These are phyloP conservation scores for Magnaporthiopsis rhizophila DNA, from an alignment of 2,329 filamentous ascomycete species.

Conservation along the genomic window DNA sequence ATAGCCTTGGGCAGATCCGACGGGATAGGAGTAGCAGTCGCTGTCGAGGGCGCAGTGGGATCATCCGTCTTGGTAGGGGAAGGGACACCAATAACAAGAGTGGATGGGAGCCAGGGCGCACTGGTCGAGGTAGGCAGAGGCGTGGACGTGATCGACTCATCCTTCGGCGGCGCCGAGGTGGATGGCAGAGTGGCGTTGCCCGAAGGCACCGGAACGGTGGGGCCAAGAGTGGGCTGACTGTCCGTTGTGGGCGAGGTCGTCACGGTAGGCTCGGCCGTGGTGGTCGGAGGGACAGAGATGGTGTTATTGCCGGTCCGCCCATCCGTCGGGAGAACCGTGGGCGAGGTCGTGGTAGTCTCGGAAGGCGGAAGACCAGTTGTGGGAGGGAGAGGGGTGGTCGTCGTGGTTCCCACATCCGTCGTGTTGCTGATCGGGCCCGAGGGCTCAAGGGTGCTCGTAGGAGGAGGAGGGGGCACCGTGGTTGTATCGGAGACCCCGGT, in stretches of 20 bases:
- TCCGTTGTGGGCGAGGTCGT: not conserved
- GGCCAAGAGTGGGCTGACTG: not conserved
- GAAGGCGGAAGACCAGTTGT: slow-evolving; percentile 1
- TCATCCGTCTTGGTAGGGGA: slow-evolving; percentile 27
- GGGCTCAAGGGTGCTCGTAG: not conserved
- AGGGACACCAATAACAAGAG: slow-evolving; percentile 48
- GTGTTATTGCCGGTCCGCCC: not conserved
- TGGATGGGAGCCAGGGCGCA: slow-evolving; percentile 48
- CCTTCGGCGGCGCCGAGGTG: not conserved
- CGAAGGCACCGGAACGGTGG: not conserved
- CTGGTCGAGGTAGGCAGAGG: slow-evolving; percentile 29
- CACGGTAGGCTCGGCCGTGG: not conserved
- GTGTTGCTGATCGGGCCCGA: not conserved
- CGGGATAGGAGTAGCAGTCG: slow-evolving; percentile 48
- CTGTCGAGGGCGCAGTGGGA: slow-evolving; percentile 24
- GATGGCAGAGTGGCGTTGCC: slow-evolving; percentile 10
- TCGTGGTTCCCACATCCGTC: not conserved
- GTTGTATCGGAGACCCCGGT: not conserved
- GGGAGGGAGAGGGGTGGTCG: not conserved
- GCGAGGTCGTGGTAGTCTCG: not conserved
- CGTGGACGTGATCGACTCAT: slow-evolving; percentile 18
- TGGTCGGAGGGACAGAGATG: too few species aligned
- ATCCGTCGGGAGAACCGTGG: not conserved
- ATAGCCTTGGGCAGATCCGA: slow-evolving; percentile 67
- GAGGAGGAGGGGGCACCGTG: not conserved